Conservation (phyloP, 2,329 filamentous ascomycete species). For the Apiospora malaysiana region DNA sequence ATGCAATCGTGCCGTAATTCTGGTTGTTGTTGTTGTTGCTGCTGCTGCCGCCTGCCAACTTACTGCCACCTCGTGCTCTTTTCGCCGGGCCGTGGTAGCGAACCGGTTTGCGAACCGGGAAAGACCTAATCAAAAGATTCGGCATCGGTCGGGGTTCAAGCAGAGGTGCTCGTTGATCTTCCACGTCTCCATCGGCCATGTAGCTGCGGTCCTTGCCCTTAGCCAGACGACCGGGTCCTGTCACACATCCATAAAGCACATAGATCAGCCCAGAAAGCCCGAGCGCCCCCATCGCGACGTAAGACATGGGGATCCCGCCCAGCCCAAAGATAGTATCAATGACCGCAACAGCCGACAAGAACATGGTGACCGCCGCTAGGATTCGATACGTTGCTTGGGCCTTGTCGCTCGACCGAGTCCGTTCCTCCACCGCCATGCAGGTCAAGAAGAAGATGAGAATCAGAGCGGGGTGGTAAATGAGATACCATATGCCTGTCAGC, state of each 20-base stretch:
- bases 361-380: constrained; percentile 25
- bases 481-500: constrained; percentile 31
- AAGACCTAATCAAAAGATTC: neutral
- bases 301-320: constrained; percentile 36
- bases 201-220: constrained; percentile 34
- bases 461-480: constrained; percentile 32
- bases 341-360: constrained; percentile 29
- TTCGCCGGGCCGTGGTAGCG: constrained; percentile 20
- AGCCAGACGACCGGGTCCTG: constrained; percentile 31
- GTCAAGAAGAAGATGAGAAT: constrained; percentile 33
- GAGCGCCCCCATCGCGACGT: constrained; percentile 33
- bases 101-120: constrained; percentile 9
- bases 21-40: neutral
- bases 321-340: constrained; percentile 34
- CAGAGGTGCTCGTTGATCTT: constrained; percentile 27
- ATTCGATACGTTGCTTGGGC: constrained; percentile 27
- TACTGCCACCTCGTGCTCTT: neutral
- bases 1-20: constrained; percentile 18
- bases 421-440: constrained; percentile 35
- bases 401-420: constrained; percentile 25
- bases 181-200: constrained; percentile 27
- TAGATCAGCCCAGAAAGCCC: constrained; percentile 30
- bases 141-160: constrained; percentile 1
- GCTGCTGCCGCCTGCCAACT: constrained; percentile 1
- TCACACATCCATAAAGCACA: constrained; percentile 33